phyloP scores from a whole-genome alignment of 257 asterid genomes.

The Capsicum pubescens region DNA sequence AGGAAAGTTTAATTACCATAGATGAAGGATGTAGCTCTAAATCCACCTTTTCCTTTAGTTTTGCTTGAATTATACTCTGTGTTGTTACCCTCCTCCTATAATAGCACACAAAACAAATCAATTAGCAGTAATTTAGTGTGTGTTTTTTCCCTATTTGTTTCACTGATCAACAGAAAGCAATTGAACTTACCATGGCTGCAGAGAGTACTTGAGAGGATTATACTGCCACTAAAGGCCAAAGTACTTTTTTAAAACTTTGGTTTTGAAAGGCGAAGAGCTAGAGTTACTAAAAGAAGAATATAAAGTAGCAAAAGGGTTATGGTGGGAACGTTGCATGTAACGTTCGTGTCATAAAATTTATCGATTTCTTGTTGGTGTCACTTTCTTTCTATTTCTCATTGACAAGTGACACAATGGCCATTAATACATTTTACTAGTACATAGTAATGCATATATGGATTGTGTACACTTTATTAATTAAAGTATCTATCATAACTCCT shows the following conservation, averaged over 20 bases:
- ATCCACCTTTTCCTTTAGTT: conserved; percentile 64
- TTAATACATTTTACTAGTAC: not conserved
- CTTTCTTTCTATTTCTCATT: conserved; percentile 35
- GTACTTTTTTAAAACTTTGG: not conserved
- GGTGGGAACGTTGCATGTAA: conserved; percentile 39
- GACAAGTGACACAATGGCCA: conserved; percentile 28
- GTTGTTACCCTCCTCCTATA: conserved; percentile 58
- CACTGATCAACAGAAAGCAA: too few relatives aligned
- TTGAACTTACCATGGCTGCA: conserved; percentile 34
- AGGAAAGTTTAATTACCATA: conserved; percentile 48
- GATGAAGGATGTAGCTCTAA: conserved; percentile 66
- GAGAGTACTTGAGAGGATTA: not conserved
- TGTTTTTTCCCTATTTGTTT: too few relatives aligned
- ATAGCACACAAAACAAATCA: conserved; percentile 7
- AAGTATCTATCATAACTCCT: not conserved
- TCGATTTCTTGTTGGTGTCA: conserved; percentile 42
- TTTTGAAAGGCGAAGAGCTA: not conserved
- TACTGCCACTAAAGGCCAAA: not conserved
- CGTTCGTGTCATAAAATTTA: conserved; percentile 47
- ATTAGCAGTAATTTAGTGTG: not conserved
- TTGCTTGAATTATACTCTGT: conserved; percentile 32
- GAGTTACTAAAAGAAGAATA: not conserved
- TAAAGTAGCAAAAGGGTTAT: not conserved
- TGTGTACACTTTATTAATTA: not conserved
- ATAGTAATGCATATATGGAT: conserved; percentile 14